A percentile compares a stretch with the other conserved stretches of the same genome.
Evolutionary conservation across 176 grass and related monocot species (phyloP).

Genomic region (Lolium multiflorum): DNA sequence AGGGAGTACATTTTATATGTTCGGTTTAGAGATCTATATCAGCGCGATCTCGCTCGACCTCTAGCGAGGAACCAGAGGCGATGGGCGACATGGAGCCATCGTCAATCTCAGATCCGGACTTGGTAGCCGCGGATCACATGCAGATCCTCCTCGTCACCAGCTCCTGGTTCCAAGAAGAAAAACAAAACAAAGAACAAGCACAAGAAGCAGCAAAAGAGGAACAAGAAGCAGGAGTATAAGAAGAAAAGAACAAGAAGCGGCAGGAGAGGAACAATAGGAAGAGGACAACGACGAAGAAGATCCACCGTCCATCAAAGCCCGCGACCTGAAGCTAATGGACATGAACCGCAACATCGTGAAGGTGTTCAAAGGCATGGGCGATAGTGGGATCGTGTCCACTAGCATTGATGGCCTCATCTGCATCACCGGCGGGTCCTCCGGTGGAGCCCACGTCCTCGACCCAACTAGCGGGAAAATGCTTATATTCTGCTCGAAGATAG

Average conservation of each 20-base stretch:
- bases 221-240: no score
- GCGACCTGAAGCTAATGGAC: background rate
- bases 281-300: background rate
- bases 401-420: background rate
- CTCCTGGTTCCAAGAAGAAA: background rate
- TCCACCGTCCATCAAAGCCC: background rate
- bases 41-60: background rate
- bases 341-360: background rate
- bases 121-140: background rate
- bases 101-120: background rate
- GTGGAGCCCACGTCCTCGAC: background rate
- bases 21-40: no score
- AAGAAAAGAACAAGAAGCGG: background rate
- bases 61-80: background rate
- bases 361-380: slow-evolving; percentile 7
- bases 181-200: background rate
- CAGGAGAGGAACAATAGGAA: background rate
- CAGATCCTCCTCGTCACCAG: background rate
- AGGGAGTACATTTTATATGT: no score
- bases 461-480: background rate
- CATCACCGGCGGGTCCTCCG: background rate
- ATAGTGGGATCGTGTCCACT: background rate
- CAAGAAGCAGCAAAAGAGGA: rapidly evolving
- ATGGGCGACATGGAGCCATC: background rate
- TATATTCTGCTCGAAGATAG: background rate